Base-by-base conservation (phyloP, 1,139 yeast genomes). In the Saccharomyces hybrid region DNA sequence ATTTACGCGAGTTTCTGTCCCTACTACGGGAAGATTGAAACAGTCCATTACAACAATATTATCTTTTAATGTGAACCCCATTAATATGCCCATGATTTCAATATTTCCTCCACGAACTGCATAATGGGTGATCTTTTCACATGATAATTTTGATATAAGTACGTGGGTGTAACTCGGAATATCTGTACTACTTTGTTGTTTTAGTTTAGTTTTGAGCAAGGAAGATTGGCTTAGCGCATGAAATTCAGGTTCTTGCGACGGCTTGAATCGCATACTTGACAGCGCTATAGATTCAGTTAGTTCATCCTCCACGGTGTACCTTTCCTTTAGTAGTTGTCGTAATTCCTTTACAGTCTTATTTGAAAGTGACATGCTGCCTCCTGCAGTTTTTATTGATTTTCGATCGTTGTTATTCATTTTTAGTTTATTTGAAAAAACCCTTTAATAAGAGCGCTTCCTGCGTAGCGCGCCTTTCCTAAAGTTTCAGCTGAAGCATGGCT, bases 21-120 rank as follows among this genome's bases (percentile, higher is more conserved):
- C 98, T 70, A 88, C 95, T 1, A 91, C 97, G 0, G 98, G 98
- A 49, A 93, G 73, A 5, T 91, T 84, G 68, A 87, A 93, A 4
- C 84, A 85, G 68, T 91, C 97, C 78, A 84, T 78, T 0, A 93
- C 86, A 2, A 88, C 78, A 58, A 93, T 81, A 13, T 80, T 77
- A 48, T 78, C 72, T 1, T 75, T 79, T 2, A 77, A 71, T 9
- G 88, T 78, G 60, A 84, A 84, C 0, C 98, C 98, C 0, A 93
- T 81, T 71, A 93, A 76, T 85, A 90, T 86, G 3, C 98, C 98
- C 98, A 93, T 91, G 13, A 93, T 83, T 68, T 93, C 99, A 49
- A 89, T 84, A n/a, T 86, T 75, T 0, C 96, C 96, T 4, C 98
- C 98, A 0, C 83, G 75, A 41, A 86, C 75, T 0, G 98, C 95